These are phyloP conservation scores for Beta vulgaris DNA, from an alignment of 148 eudicot genomes.

Conservation along the genomic window DNA sequence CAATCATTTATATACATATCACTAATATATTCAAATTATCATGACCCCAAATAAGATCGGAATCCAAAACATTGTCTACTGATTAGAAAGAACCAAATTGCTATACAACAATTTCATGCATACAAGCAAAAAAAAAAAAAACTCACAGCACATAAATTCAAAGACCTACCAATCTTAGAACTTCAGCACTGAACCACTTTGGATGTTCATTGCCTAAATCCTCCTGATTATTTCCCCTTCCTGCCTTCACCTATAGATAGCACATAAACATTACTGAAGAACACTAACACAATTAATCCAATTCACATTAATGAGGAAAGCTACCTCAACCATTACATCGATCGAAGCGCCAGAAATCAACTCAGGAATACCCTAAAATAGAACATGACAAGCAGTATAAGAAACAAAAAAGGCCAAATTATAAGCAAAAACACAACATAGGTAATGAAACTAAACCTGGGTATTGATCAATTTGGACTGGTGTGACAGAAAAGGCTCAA, in stretches of 20 bases:
- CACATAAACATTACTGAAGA: background rate
- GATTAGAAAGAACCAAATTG: background rate
- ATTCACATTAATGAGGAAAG: background rate
- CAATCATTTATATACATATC: background rate
- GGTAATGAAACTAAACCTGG: constrained; percentile 39
- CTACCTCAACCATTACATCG: constrained; percentile 81
- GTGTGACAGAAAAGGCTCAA: constrained; percentile 70
- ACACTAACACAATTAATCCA: background rate
- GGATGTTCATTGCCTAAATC: constrained; percentile 29
- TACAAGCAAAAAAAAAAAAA: background rate
- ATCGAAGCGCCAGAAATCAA: constrained; percentile 63
- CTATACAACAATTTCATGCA: background rate
- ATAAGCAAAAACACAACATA: background rate
- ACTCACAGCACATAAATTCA: constrained; percentile 1
- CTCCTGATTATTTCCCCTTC: constrained; percentile 15
- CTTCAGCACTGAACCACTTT: constrained; percentile 57
- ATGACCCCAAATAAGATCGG: background rate
- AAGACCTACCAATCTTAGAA: constrained; percentile 60
- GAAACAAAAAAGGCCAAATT: background rate
- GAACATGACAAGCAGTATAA: background rate
- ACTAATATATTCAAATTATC: background rate
- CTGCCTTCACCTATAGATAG: constrained; percentile 37
- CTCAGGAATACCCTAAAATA: constrained; percentile 53
- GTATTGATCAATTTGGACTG: constrained; percentile 35
- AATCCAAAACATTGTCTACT: background rate